Evolutionary conservation across 345 rosid species (phyloP), one percentile per base, ranked within the genome.

Genomic region (Eutrema heterophyllum): DNA sequence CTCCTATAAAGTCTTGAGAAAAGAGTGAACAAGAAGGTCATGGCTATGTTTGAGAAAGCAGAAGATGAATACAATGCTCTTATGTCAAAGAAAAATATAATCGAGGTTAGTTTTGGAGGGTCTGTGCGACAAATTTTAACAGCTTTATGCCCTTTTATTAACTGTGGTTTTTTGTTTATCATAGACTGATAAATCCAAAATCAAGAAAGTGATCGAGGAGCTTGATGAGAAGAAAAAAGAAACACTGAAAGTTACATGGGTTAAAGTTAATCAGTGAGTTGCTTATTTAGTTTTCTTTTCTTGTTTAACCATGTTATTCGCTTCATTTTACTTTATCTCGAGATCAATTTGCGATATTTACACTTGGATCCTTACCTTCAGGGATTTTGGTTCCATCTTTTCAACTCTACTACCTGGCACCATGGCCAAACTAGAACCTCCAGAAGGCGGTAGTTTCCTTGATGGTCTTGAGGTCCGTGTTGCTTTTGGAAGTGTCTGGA

Each of bases 201-300:
- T 93, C 72, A 91, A 86, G 86, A 91, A 89, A 85, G 96, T 88
- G 67, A 93, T 93, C 46, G 98, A 91, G 83, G 98, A 89, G 85
- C 94, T 91, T 36, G 98, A 93, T 58, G 98, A 93, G 85, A 93
- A 93, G 89, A 93, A 91, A 79, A 93, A 89, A 75, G 97, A 89
- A 83, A 91, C 97, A 4, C 87, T 93, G 40, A 84, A 85, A 77
- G 94, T 91, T 75, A 91, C 98, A 9, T 93, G 98, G 98, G 91
- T 91, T 53, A 91, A 93, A 88, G 98, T 93, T 62, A 93, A 84
- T 77, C 79, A 71, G 98, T 88, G 72, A 82, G 89, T 49, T 1
- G 41, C 65, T 12, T 39, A 38, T 58, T 57, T 9, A 8, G 38
- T 33, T 69, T 45, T 52, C 38, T 36, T 65, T 66, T 13, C 48